These are phyloP conservation scores for Debaryomyces robertsiae DNA, from an alignment of 1,139 yeast species.

Conservation along the genomic window DNA sequence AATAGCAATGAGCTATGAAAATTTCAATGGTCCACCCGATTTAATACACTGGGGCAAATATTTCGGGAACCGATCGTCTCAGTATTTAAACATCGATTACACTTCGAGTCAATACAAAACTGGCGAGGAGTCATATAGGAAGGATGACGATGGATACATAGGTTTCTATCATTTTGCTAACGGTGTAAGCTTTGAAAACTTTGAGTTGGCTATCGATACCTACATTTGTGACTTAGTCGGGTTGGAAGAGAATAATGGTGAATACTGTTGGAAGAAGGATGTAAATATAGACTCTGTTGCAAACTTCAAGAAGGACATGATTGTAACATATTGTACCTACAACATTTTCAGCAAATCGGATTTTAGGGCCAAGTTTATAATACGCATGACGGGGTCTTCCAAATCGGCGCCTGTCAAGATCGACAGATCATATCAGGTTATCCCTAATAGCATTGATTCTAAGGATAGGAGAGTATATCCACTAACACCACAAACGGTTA, in stretches of 20 bases:
- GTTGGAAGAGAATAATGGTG: slow-evolving; percentile 22
- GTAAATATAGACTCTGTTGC: slow-evolving; percentile 13
- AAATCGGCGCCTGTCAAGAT: slow-evolving; percentile 26
- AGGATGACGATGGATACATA: slow-evolving; percentile 43
- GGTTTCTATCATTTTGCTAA: slow-evolving; percentile 45
- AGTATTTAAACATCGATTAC: slow-evolving; percentile 35
- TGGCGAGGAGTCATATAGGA: slow-evolving; percentile 12
- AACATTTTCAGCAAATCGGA: slow-evolving; percentile 53
- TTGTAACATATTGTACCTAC: slow-evolving; percentile 52
- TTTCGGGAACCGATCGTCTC: slow-evolving; percentile 34
- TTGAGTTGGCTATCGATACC: slow-evolving; percentile 30
- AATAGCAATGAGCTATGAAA: slow-evolving; percentile 19
- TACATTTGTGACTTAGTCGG: slow-evolving; percentile 35
- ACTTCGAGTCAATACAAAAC: slow-evolving; percentile 13
- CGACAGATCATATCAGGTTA: slow-evolving; percentile 33
- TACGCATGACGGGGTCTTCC: slow-evolving; percentile 26
- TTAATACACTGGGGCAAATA: slow-evolving; percentile 44
- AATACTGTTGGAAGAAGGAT: slow-evolving; percentile 21
- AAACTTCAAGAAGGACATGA: slow-evolving; percentile 33
- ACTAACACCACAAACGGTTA: slow-evolving; percentile 23
- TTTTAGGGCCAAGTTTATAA: slow-evolving; percentile 40
- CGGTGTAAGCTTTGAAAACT: slow-evolving; percentile 31
- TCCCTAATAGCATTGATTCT: slow-evolving; percentile 23
- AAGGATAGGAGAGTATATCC: slow-evolving; percentile 22
- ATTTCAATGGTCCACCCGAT: slow-evolving; percentile 39